These are phyloP conservation scores for Phytophthora cajani DNA, from an alignment of 352 stramenopile genomes.

Conservation along the genomic window DNA sequence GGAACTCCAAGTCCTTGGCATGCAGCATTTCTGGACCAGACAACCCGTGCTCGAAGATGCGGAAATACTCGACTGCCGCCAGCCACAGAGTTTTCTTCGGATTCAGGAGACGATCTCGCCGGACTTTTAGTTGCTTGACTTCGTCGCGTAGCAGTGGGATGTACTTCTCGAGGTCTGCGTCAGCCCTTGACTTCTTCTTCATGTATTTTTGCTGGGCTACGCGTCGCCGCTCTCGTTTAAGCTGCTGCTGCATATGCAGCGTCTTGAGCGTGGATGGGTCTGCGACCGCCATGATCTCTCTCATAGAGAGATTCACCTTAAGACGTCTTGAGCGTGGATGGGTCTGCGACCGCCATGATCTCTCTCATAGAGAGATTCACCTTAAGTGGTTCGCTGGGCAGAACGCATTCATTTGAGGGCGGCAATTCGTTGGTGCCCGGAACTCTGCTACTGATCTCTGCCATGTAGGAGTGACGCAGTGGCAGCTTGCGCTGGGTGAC, in stretches of 20 bases:
- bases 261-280: background rate
- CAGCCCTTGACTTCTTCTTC: background rate
- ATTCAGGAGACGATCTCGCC: background rate
- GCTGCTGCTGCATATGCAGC: background rate
- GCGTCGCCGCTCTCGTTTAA: background rate
- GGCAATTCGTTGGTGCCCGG: too few relatives aligned
- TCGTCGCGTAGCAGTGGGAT: background rate
- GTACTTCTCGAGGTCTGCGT: background rate
- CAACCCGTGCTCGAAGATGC: background rate
- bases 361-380: background rate
- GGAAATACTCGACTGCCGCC: background rate
- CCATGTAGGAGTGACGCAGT: background rate
- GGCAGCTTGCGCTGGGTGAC: background rate
- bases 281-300: background rate
- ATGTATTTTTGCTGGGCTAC: background rate
- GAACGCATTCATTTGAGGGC: too few relatives aligned
- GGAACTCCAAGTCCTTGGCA: conserved; percentile 4
- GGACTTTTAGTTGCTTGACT: background rate
- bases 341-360: background rate
- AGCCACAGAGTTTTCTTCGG: background rate
- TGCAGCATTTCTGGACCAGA: background rate
- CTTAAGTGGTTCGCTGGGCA: too few relatives aligned
- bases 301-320: background rate
- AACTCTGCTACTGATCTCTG: background rate
- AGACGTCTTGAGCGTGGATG: background rate